Evolutionary conservation across 2,329 filamentous ascomycete species (phyloP).

Genomic region (Scedosporium aurantiacum): DNA sequence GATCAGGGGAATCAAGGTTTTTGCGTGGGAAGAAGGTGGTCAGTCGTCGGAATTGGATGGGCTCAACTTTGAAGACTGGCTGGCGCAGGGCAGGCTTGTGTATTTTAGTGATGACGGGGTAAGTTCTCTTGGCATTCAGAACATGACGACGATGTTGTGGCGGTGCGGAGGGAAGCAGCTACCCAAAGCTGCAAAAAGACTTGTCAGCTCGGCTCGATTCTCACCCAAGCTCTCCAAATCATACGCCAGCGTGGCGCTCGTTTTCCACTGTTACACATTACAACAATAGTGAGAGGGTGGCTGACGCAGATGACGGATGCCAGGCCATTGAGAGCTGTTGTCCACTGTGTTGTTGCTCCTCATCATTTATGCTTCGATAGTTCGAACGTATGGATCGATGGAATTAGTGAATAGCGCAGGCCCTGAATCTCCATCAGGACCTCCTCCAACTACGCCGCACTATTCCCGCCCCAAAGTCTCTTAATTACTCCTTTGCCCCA

Average conservation of each 20-base stretch:
- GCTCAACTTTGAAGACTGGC: not conserved
- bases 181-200: too few relatives aligned
- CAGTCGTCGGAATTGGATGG: not conserved
- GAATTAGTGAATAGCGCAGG: too few relatives aligned
- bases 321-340: not conserved
- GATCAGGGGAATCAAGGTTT: not conserved
- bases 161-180: not conserved
- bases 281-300: not conserved
- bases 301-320: not conserved
- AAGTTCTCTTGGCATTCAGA: conserved; percentile 2
- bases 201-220: not conserved
- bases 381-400: too few relatives aligned
- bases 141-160: conserved; percentile 6
- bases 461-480: too few relatives aligned
- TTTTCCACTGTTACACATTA: not conserved
- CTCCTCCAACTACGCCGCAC: too few relatives aligned
- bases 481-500: not conserved
- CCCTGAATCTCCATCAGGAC: too few relatives aligned
- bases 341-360: too few relatives aligned
- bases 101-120: conserved; percentile 6
- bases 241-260: not conserved
- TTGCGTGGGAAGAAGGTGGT: not conserved
- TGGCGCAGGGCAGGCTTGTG: not conserved
- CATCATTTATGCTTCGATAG: too few relatives aligned
- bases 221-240: not conserved